Evolutionary conservation across 164 flowering plant species (phyloP).

Genomic region (Chloranthus sessilifolius): DNA sequence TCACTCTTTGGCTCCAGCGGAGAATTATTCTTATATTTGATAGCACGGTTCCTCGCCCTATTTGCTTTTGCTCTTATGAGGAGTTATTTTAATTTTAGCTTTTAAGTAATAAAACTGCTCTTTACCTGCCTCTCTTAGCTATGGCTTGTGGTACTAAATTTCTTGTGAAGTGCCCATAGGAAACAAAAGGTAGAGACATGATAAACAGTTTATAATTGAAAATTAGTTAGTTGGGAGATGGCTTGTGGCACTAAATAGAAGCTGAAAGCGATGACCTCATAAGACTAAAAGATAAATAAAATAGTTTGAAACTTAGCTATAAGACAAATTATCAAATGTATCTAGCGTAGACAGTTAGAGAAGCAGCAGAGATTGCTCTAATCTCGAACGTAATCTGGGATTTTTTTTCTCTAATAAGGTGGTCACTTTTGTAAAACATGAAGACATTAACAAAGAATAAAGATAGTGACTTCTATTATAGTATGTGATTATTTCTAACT

Average conservation of each 20-base stretch:
- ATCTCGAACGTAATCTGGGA: not conserved
- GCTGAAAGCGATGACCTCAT: not conserved
- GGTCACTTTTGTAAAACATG: conserved; percentile 3
- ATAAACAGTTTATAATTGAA: conserved; percentile 8
- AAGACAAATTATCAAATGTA: not conserved
- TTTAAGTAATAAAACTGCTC: no score
- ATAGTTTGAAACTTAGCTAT: conserved; percentile 1
- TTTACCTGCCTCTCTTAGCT: no score
- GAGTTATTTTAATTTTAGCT: no score
- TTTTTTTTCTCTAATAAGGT: not conserved
- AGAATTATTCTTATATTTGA: no score
- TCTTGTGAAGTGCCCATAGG: not conserved
- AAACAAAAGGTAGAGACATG: conserved; percentile 3
- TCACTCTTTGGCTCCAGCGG: no score
- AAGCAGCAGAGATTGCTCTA: not conserved
- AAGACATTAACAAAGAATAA: no score
- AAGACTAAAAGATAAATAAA: not conserved
- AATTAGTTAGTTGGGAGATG: conserved; percentile 14
- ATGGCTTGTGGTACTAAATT: no score
- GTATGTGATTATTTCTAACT: not conserved
- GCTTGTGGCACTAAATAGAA: not conserved
- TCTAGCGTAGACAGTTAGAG: not conserved
- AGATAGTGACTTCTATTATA: not conserved
- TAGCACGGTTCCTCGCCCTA: no score
- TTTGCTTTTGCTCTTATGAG: no score